phyloP scores from a whole-genome alignment of 2,329 filamentous ascomycete species.

The Phialophora expanda region DNA sequence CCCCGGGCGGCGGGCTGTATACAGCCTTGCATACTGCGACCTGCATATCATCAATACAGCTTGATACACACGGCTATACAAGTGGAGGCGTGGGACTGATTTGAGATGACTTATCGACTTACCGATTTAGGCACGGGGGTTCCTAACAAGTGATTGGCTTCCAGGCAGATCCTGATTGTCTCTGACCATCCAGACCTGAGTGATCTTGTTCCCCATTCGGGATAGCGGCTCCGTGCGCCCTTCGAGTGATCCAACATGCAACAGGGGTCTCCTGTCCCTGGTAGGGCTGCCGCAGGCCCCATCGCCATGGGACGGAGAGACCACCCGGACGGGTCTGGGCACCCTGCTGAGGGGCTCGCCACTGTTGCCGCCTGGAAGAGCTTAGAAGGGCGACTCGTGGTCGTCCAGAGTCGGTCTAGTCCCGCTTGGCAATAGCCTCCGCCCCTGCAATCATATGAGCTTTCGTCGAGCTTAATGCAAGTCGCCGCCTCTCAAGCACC shows the following conservation, averaged over 20 bases:
- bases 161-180: neutral
- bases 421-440: neutral
- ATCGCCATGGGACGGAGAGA: neutral
- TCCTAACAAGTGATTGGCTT: neutral
- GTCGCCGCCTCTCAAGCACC: neutral
- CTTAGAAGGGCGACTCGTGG: neutral
- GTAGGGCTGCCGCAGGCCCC: neutral
- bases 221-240: neutral
- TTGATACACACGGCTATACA: slow-evolving; percentile 6
- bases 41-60: slow-evolving; percentile 1
- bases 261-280: neutral
- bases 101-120: slow-evolving; percentile 9
- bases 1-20: neutral
- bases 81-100: slow-evolving; percentile 6
- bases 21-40: neutral
- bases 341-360: neutral
- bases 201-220: neutral
- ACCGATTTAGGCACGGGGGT: neutral
- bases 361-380: neutral
- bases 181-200: neutral
- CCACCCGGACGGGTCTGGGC: neutral
- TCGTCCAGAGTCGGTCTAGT: neutral
- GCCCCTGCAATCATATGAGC: slow-evolving; percentile 1
- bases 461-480: slow-evolving; percentile 8
- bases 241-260: neutral